Base-by-base conservation (phyloP, 208 protist species). In the Trypanosoma grayi region DNA sequence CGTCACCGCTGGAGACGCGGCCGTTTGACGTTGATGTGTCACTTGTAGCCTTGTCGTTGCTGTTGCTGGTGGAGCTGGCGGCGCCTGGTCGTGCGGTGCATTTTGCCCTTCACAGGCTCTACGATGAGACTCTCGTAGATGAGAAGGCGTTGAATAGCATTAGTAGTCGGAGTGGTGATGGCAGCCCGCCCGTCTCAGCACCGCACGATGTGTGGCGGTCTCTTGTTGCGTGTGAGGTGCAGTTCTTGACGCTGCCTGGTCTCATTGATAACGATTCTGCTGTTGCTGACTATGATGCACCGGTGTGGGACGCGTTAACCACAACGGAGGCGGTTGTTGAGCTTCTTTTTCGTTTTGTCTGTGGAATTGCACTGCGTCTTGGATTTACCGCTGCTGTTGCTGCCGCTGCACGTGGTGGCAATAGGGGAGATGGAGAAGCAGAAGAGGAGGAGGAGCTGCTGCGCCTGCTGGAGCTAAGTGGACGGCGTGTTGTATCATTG, bases 381-480 rank as follows among this genome's bases (percentile, higher is more conserved):
- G 20, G 18, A n/a, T 2, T 2, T 3, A 18, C 39, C 39, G 10
- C 39, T 14, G 20, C 34, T 13, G 13, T 13, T 13, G 13, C 34
- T 13, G 13, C 34, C 34, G 34, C 34, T 39, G 34, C 34, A 14
- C 9, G 9, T 39, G 34, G 9, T 39, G 34, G 8, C 18, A 10
- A 39, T 31, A 18, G 27, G 9, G 48, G 8, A 28, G 22, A 14
- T 13, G 8, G 13, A 31, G 27, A 20, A 34, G 10, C 2, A 34
- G 14, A 41, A 30, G 16, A 24, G 10, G 30, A 60, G 31, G 52
- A 59, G 39, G 22, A 27, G 8, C 24, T 67, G 4, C 9, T 50
- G n/a, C 41, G 51, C 36, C 44, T 67, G 16, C n/a, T 59, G 20
- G 61, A 53, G 30, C 31, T 67, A 14, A 40, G 34, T 53, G 61